Percentiles rank a stretch among this genome's conserved stretches.
Evolutionary conservation across 2,329 filamentous ascomycete genomes (phyloP).

Genomic region (Seiridium cupressi): DNA sequence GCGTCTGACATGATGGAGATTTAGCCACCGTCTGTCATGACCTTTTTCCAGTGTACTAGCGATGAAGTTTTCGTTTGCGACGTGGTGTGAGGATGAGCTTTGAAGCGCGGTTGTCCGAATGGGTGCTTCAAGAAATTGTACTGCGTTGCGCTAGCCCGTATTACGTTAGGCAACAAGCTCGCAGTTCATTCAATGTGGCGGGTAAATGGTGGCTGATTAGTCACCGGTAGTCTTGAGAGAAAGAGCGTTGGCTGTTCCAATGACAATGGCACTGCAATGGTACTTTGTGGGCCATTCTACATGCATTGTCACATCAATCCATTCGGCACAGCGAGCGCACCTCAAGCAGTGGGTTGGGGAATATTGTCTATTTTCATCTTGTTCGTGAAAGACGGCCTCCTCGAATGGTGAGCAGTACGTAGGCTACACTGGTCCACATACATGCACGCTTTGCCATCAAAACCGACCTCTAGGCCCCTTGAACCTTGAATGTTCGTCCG

Average conservation of each 20-base stretch:
- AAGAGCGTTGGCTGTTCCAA: too few relatives aligned
- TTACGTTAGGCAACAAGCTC: neutral
- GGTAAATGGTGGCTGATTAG: neutral
- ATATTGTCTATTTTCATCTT: neutral
- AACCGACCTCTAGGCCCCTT: neutral
- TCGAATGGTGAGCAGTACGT: neutral
- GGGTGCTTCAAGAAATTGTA: constrained; percentile 3
- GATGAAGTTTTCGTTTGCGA: neutral
- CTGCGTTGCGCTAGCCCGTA: neutral
- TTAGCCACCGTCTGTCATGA: constrained; percentile 14
- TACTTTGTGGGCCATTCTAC: too few relatives aligned
- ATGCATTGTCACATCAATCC: too few relatives aligned
- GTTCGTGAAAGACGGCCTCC: neutral
- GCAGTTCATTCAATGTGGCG: neutral
- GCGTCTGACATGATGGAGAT: constrained; percentile 63
- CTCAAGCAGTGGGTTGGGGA: too few relatives aligned
- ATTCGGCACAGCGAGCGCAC: too few relatives aligned
- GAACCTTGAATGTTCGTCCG: constrained; percentile 76
- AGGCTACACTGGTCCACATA: neutral
- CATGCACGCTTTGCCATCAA: neutral
- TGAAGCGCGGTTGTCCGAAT: neutral
- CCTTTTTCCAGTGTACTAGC: constrained; percentile 3
- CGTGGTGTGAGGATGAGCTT: neutral
- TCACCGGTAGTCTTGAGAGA: neutral
- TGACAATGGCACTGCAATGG: too few relatives aligned